Conservation (phyloP, 345 rosid genomes). For the Alliaria petiolata region DNA sequence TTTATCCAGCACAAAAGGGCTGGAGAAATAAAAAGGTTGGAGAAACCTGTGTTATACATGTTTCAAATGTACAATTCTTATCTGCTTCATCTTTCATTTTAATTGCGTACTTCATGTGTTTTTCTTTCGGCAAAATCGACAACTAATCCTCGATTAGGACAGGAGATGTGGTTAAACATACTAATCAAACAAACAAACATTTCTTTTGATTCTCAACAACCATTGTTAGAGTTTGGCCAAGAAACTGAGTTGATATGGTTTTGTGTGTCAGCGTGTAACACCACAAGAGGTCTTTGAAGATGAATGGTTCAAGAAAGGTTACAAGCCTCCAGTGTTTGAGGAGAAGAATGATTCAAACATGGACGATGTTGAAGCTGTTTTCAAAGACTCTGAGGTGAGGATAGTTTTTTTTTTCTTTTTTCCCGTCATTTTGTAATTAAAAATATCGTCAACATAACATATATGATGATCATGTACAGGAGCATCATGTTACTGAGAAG, state of each 20-base stretch:
- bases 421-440: background rate
- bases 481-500: conserved; percentile 82
- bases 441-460: background rate
- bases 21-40: conserved; percentile 34
- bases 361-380: conserved; percentile 93
- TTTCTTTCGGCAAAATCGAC: background rate
- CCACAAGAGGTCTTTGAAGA: conserved; percentile 76
- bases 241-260: background rate
- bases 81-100: conserved; percentile 35
- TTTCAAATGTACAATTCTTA: conserved; percentile 38
- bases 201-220: background rate
- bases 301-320: conserved; percentile 88
- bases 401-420: background rate
- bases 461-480: conserved; percentile 39
- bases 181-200: background rate
- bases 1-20: conserved; percentile 35
- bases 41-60: conserved; percentile 31
- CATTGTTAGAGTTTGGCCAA: background rate
- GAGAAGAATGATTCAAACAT: conserved; percentile 65
- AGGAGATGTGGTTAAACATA: background rate
- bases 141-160: background rate
- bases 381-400: conserved; percentile 76
- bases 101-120: background rate
- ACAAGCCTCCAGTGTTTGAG: conserved; percentile 75
- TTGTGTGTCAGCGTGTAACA: conserved; percentile 68